phyloP scores from a whole-genome alignment of 2,329 filamentous ascomycete species.

The Alternaria sp. region DNA sequence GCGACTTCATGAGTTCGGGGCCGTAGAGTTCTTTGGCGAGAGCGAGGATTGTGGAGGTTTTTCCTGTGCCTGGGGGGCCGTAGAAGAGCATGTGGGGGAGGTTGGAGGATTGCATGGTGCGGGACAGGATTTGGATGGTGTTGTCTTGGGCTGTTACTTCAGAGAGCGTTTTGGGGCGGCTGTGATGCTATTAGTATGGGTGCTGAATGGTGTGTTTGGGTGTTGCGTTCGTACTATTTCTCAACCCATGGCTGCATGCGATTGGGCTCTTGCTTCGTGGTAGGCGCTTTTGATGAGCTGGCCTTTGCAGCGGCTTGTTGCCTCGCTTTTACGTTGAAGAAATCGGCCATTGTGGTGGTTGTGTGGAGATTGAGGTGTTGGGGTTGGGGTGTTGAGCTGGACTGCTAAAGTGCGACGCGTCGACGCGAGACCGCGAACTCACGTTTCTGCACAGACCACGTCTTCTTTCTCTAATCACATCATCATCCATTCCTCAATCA shows the following conservation, averaged over 20 bases:
- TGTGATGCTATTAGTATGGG: constrained; percentile 49
- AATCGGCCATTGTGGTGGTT: constrained; percentile 73
- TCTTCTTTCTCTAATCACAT: constrained; percentile 19
- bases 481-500: background rate
- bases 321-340: constrained; percentile 94
- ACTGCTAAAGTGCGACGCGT: constrained; percentile 42
- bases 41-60: constrained; percentile 96
- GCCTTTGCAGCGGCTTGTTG: constrained; percentile 74
- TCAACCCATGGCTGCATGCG: constrained; percentile 94
- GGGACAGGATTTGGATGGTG: constrained; percentile 88
- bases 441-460: constrained; percentile 35
- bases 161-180: constrained; percentile 88
- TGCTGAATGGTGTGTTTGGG: background rate
- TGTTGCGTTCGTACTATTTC: constrained; percentile 76
- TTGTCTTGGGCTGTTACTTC: constrained; percentile 99
- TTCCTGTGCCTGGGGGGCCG: constrained; percentile 94
- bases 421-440: constrained; percentile 40
- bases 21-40: constrained; percentile 97
- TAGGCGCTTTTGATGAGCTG: constrained; percentile 71
- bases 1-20: constrained; percentile 87
- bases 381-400: constrained; percentile 12
- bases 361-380: constrained; percentile 3
- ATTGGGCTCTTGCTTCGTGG: constrained; percentile 65
- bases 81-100: constrained; percentile 99
- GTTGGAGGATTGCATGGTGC: constrained; percentile 94